A percentile compares a stretch with the other conserved stretches of the same genome.
Conservation (phyloP, 768 basidiomycete genomes). For the Galerina sulciceps region DNA sequence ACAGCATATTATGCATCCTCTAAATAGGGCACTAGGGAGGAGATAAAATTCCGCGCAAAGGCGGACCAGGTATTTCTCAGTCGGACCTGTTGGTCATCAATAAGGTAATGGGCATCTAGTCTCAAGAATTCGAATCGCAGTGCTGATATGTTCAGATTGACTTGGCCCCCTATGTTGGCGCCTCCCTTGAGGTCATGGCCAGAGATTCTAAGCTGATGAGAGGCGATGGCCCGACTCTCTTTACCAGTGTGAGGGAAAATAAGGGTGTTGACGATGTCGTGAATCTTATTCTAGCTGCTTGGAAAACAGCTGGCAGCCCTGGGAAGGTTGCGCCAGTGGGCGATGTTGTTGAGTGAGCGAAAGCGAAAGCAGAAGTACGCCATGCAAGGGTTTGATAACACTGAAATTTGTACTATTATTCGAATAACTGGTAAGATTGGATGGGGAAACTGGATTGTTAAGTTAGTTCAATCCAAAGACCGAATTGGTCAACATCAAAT, state of each 20-base stretch:
- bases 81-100: slow-evolving; percentile 95
- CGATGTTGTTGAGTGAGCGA: slow-evolving; percentile 22
- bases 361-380: not conserved
- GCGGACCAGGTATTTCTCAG: slow-evolving; percentile 96
- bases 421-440: too few species aligned
- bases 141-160: slow-evolving; percentile 65
- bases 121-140: not conserved
- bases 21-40: slow-evolving; percentile 66
- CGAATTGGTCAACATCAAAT: too few species aligned
- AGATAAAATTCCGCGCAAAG: slow-evolving; percentile 98
- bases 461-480: too few species aligned
- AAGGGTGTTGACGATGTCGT: slow-evolving; percentile 84
- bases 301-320: slow-evolving; percentile 81
- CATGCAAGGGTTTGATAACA: too few species aligned
- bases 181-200: slow-evolving; percentile 93
- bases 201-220: slow-evolving; percentile 94
- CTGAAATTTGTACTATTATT: too few species aligned
- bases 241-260: slow-evolving; percentile 80
- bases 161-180: slow-evolving; percentile 89
- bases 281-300: slow-evolving; percentile 84
- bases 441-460: too few species aligned
- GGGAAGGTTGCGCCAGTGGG: slow-evolving; percentile 58
- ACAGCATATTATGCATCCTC: not conserved
- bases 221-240: slow-evolving; percentile 91
- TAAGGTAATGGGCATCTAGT: slow-evolving; percentile 59